Evolutionary conservation across 805 yeast genomes (phyloP).

Genomic region (Candida nonsorbophila): DNA sequence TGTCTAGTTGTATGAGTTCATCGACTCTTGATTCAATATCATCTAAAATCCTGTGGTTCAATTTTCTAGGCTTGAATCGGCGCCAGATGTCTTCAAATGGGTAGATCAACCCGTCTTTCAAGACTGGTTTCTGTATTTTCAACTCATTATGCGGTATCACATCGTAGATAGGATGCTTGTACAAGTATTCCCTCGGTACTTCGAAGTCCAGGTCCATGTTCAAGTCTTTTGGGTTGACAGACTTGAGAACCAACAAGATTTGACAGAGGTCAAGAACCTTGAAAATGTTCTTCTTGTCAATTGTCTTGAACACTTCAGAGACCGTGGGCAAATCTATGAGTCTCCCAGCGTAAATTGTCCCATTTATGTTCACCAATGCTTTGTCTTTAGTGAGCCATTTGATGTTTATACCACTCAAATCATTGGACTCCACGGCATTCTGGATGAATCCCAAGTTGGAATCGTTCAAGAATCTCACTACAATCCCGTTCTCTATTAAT

Average conservation of each 20-base stretch:
- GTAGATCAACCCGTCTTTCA: slow-evolving; percentile 77
- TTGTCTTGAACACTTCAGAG: slow-evolving; percentile 80
- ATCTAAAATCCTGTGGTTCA: slow-evolving; percentile 67
- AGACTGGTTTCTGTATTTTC: slow-evolving; percentile 43
- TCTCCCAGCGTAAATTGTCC: slow-evolving; percentile 71
- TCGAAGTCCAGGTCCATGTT: slow-evolving; percentile 43
- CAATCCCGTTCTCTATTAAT: slow-evolving; percentile 77
- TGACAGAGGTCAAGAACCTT: slow-evolving; percentile 85
- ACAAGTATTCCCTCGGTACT: slow-evolving; percentile 28
- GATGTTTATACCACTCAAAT: slow-evolving; percentile 63
- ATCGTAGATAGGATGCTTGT: slow-evolving; percentile 36
- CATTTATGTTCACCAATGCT: slow-evolving; percentile 70
- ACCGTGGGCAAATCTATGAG: slow-evolving; percentile 86
- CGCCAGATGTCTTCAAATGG: slow-evolving; percentile 71
- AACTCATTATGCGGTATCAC: slow-evolving; percentile 29
- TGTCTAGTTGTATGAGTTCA: slow-evolving; percentile 68
- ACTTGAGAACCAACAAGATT: slow-evolving; percentile 69
- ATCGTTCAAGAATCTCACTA: slow-evolving; percentile 69
- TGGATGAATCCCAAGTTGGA: slow-evolving; percentile 67
- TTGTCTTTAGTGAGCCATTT: slow-evolving; percentile 80
- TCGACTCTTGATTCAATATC: slow-evolving; percentile 76
- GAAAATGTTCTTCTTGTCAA: slow-evolving; percentile 83
- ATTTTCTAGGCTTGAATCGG: slow-evolving; percentile 65
- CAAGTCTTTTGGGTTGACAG: slow-evolving; percentile 34
- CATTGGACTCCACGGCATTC: slow-evolving; percentile 73